Conservation (phyloP, 2,329 filamentous ascomycete species). For the Fulvia fulva region DNA sequence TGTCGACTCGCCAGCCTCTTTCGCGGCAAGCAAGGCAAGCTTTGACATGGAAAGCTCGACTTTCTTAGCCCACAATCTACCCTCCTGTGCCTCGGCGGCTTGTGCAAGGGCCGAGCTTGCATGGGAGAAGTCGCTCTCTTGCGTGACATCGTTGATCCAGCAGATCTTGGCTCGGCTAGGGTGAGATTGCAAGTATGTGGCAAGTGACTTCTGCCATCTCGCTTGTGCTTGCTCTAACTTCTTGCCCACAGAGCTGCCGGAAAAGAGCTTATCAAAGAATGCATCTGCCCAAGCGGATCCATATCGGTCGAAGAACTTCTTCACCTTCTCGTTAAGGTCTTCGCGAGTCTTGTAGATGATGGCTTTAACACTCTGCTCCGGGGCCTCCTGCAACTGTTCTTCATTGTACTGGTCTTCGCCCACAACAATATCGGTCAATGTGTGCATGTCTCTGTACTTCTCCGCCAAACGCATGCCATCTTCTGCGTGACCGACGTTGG, state of each 20-base stretch:
- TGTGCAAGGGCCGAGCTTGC: constrained; percentile 68
- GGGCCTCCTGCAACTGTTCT: constrained; percentile 27
- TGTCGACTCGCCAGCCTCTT: constrained; percentile 31
- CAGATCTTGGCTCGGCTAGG: constrained; percentile 71
- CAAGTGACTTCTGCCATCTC: constrained; percentile 66
- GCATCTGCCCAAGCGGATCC: constrained; percentile 67
- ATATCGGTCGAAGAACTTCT: constrained; percentile 58
- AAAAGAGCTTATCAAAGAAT: constrained; percentile 75
- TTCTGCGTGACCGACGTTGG: constrained; percentile 51
- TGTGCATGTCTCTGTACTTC: constrained; percentile 59
- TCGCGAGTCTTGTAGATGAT: constrained; percentile 31
- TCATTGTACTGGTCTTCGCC: constrained; percentile 41
- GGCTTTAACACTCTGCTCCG: constrained; percentile 5
- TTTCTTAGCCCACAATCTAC: constrained; percentile 86
- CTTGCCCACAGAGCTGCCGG: constrained; percentile 54
- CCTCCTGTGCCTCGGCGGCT: constrained; percentile 67
- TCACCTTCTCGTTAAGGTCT: constrained; percentile 44
- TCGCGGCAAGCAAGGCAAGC: constrained; percentile 64
- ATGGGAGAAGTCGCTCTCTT: constrained; percentile 68
- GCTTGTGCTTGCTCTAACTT: constrained; percentile 63
- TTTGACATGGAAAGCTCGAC: constrained; percentile 88
- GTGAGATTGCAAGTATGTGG: constrained; percentile 70
- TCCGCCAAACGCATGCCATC: constrained; percentile 60
- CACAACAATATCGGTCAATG: constrained; percentile 53
- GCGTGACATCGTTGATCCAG: constrained; percentile 90